phyloP scores from a whole-genome alignment of 2,329 filamentous ascomycete species.

The Clonostachys sp. region DNA sequence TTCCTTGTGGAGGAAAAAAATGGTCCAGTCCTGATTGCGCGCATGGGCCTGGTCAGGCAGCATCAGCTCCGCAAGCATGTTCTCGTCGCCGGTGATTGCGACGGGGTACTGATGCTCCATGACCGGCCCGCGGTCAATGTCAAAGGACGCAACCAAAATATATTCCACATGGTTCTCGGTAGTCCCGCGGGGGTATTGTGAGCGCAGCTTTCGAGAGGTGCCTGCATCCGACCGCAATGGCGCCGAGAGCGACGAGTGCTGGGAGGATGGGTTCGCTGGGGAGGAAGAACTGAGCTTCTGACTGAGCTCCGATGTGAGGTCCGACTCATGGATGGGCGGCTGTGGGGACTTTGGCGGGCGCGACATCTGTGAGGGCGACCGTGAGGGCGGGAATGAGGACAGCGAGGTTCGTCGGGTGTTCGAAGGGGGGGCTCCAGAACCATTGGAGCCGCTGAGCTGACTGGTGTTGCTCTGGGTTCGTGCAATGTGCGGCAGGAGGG shows the following conservation, averaged over 20 bases:
- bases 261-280: slow-evolving; percentile 48
- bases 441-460: slow-evolving; percentile 20
- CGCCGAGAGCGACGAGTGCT: slow-evolving; percentile 56
- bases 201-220: slow-evolving; percentile 50
- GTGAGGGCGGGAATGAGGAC: slow-evolving; percentile 58
- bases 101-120: slow-evolving; percentile 99
- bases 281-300: slow-evolving; percentile 57
- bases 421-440: slow-evolving; percentile 5
- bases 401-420: slow-evolving; percentile 47
- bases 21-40: slow-evolving; percentile 96
- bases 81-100: slow-evolving; percentile 92
- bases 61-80: slow-evolving; percentile 98
- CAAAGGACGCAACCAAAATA: slow-evolving; percentile 94
- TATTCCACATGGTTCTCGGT: slow-evolving; percentile 96
- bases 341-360: slow-evolving; percentile 53
- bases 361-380: slow-evolving; percentile 55
- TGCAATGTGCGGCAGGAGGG: slow-evolving; percentile 34
- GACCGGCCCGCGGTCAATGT: slow-evolving; percentile 90
- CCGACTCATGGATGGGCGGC: slow-evolving; percentile 42
- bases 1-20: slow-evolving; percentile 98
- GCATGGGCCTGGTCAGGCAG: slow-evolving; percentile 94
- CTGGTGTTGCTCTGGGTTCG: slow-evolving; percentile 29
- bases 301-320: slow-evolving; percentile 55
- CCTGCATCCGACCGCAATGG: slow-evolving; percentile 25
- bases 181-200: slow-evolving; percentile 71